A percentile compares a stretch with the other conserved stretches of the same genome.
Evolutionary conservation across 768 basidiomycete species (phyloP).

Genomic region (Amylocystis lapponica): DNA sequence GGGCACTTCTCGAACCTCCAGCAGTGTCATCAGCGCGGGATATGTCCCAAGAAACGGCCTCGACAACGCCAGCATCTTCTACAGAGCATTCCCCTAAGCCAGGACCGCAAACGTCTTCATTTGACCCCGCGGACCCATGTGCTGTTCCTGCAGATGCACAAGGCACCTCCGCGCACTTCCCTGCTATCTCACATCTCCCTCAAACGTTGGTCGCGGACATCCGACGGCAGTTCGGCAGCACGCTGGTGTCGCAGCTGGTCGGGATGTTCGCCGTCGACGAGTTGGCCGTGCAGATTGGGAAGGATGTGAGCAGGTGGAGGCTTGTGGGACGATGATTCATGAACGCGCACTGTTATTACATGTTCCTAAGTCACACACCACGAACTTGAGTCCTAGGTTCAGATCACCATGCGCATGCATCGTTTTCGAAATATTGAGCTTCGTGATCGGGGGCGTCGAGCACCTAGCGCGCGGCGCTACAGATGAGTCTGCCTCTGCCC

Average conservation of each 20-base stretch:
- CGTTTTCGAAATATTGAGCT: no score
- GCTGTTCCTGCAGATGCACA: background rate
- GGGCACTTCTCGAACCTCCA: conserved; percentile 58
- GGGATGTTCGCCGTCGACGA: conserved; percentile 48
- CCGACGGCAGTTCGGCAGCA: conserved; percentile 40
- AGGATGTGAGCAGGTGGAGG: conserved; percentile 49
- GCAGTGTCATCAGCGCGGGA: background rate
- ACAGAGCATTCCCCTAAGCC: background rate
- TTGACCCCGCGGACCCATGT: no score
- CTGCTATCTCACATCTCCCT: conserved; percentile 49
- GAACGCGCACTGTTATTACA: no score
- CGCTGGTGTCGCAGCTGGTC: conserved; percentile 33
- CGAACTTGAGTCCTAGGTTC: no score
- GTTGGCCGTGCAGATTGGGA: conserved; percentile 67
- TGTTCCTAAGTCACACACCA: no score
- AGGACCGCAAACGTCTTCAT: conserved; percentile 1
- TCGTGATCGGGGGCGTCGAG: no score
- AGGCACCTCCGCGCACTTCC: conserved; percentile 27
- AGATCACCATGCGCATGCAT: no score
- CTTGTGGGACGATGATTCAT: no score
- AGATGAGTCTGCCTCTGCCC: no score
- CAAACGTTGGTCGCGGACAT: conserved; percentile 40
- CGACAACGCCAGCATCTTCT: background rate
- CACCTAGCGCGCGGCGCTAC: no score
- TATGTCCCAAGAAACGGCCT: background rate